Conservation (phyloP, 352 stramenopile genomes). For the Globisporangium cystogenes region DNA sequence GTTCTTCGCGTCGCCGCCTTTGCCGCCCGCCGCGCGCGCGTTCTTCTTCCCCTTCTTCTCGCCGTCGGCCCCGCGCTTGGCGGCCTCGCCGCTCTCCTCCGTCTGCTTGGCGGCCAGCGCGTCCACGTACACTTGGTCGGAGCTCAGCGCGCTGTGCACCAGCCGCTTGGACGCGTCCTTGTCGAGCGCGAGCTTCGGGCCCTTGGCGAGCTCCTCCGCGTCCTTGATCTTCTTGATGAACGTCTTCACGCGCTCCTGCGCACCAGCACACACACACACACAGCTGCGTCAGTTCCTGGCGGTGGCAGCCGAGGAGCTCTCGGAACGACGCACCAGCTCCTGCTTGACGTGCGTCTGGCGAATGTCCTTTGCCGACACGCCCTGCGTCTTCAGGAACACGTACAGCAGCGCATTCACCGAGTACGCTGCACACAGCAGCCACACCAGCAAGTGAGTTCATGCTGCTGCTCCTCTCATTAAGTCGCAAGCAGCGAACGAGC, state of each 20-base stretch:
- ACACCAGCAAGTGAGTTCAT: background rate
- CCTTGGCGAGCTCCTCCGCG: slow-evolving; percentile 76
- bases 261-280: slow-evolving; percentile 2
- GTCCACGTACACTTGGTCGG: slow-evolving; percentile 80
- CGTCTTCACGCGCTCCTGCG: slow-evolving; percentile 75
- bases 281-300: background rate
- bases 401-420: slow-evolving; percentile 84
- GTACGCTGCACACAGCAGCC: slow-evolving; percentile 47
- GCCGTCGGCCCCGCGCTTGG: slow-evolving; percentile 9
- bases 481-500: too few relatives aligned
- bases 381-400: slow-evolving; percentile 85
- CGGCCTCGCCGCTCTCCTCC: slow-evolving; percentile 27
- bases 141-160: slow-evolving; percentile 80
- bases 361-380: slow-evolving; percentile 83
- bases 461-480: background rate
- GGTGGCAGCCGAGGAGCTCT: background rate
- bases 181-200: slow-evolving; percentile 67
- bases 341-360: slow-evolving; percentile 88
- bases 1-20: slow-evolving; percentile 46
- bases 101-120: slow-evolving; percentile 50
- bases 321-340: slow-evolving; percentile 43
- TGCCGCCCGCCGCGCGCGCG: slow-evolving; percentile 26
- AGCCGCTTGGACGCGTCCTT: slow-evolving; percentile 78
- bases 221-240: slow-evolving; percentile 91
- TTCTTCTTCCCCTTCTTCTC: slow-evolving; percentile 30